Evolutionary conservation across 371 early-diverging fungal species (phyloP).

Genomic region (Mortierella sp.): DNA sequence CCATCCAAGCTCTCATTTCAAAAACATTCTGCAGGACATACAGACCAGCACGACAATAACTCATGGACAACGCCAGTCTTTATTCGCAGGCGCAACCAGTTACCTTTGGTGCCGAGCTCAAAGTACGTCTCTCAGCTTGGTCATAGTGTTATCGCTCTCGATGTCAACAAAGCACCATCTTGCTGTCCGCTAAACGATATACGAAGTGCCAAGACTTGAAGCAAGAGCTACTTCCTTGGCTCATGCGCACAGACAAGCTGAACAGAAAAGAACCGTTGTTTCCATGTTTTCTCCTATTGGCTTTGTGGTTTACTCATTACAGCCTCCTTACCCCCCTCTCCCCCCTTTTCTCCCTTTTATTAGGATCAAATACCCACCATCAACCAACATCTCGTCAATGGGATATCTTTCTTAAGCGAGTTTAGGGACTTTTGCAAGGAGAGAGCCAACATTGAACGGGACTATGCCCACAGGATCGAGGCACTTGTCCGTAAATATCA

Average conservation of each 20-base stretch:
- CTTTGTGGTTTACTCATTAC: too few relatives aligned
- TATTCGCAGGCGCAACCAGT: constrained; percentile 25
- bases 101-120: constrained; percentile 53
- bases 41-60: neutral
- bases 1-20: neutral
- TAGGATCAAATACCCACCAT: constrained; percentile 74
- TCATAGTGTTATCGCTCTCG: neutral
- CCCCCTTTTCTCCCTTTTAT: neutral
- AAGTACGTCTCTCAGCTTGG: constrained; percentile 22
- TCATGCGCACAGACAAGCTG: neutral
- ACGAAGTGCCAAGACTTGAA: neutral
- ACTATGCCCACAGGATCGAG: constrained; percentile 83
- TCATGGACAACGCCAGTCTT: constrained; percentile 37
- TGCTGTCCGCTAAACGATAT: neutral
- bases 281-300: neutral
- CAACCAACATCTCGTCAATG: constrained; percentile 68
- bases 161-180: neutral
- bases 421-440: constrained; percentile 85
- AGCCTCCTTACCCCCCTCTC: too few relatives aligned
- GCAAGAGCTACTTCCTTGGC: neutral
- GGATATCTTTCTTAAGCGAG: constrained; percentile 73
- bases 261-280: neutral
- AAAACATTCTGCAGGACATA: neutral
- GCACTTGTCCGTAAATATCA: constrained; percentile 73
- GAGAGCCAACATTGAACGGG: constrained; percentile 78